Evolutionary conservation across 2,329 filamentous ascomycete species (phyloP).

Genomic region (Fusarium staphyleae): DNA sequence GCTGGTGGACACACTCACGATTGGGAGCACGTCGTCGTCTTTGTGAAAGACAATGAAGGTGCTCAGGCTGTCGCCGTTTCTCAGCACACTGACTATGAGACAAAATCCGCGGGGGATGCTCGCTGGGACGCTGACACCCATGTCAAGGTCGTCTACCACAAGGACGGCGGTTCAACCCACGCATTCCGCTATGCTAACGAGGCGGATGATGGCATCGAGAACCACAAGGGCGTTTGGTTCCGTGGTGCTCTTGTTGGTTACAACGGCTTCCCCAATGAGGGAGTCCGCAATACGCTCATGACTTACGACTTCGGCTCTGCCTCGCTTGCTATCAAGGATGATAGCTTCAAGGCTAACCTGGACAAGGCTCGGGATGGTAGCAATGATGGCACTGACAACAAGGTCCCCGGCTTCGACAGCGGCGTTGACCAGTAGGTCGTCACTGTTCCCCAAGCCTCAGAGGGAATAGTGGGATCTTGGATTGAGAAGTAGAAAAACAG

Average conservation of each 20-base stretch:
- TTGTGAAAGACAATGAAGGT: conserved; percentile 15
- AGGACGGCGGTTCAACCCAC: conserved; percentile 46
- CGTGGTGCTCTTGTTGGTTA: conserved; percentile 42
- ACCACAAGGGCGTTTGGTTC: conserved; percentile 47
- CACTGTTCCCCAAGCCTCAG: no score
- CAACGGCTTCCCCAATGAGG: conserved; percentile 41
- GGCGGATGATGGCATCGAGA: conserved; percentile 42
- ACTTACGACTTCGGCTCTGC: neutral
- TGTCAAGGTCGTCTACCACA: conserved; percentile 51
- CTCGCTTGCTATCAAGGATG: conserved; percentile 2
- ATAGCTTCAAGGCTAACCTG: neutral
- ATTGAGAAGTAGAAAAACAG: no score
- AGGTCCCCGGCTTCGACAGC: no score
- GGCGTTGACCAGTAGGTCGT: no score
- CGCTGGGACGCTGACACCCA: conserved; percentile 32
- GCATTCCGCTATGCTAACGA: conserved; percentile 45
- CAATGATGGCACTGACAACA: neutral
- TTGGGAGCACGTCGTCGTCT: conserved; percentile 29
- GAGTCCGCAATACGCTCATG: conserved; percentile 1
- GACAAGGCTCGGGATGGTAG: neutral
- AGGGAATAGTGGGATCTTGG: no score
- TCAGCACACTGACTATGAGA: conserved; percentile 18
- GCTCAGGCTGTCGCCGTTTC: conserved; percentile 25
- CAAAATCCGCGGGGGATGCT: conserved; percentile 1
- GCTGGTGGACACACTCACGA: conserved; percentile 26